phyloP scores from a whole-genome alignment of 257 asterid genomes.

The Perilla frutescens region DNA sequence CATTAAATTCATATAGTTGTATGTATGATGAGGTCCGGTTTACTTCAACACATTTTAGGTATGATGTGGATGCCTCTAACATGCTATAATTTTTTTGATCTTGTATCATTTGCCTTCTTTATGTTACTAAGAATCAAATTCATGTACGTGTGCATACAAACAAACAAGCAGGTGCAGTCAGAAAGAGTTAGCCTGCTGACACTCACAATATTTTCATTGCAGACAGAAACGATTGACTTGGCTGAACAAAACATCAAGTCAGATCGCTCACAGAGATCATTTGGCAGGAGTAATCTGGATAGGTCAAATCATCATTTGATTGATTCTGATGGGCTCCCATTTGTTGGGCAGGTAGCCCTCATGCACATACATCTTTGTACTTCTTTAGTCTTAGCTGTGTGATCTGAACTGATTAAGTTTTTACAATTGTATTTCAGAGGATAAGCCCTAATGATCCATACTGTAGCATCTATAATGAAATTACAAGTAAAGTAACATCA shows the following conservation, averaged over 20 bases:
- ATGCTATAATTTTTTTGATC: not conserved
- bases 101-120: constrained; percentile 13
- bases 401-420: constrained; percentile 14
- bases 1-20: not conserved
- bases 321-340: constrained; percentile 96
- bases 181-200: constrained; percentile 12
- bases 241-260: constrained; percentile 57
- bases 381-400: not conserved
- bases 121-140: constrained; percentile 6
- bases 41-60: not conserved
- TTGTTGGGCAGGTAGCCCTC: constrained; percentile 81
- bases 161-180: not conserved
- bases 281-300: constrained; percentile 76
- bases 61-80: no score
- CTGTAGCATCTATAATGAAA: constrained; percentile 65
- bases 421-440: constrained; percentile 56
- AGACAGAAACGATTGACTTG: constrained; percentile 95
- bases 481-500: constrained; percentile 49
- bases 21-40: not conserved
- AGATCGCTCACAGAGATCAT: constrained; percentile 55
- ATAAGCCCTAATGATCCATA: constrained; percentile 71
- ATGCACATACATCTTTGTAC: not conserved
- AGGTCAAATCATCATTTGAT: constrained; percentile 61
- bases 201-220: constrained; percentile 41
- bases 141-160: constrained; percentile 7